Evolutionary conservation across 768 basidiomycete genomes (phyloP).

Genomic region (Pholiota microspora): DNA sequence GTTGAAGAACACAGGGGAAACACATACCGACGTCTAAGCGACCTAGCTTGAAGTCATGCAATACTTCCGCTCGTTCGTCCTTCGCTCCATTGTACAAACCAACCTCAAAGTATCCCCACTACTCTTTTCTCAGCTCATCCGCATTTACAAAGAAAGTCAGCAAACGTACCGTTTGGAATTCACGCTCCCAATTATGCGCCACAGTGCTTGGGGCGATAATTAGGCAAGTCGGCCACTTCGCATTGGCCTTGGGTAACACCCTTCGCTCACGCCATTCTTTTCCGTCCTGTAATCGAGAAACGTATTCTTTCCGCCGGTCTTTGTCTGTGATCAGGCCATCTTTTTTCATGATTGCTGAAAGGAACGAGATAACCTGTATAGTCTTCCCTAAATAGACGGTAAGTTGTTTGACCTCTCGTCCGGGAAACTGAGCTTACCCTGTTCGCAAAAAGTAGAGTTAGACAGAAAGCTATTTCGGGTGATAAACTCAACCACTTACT

Average conservation of each 20-base stretch:
- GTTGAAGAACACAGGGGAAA: background rate
- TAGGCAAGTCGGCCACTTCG: constrained; percentile 82
- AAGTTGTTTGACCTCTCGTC: constrained; percentile 2
- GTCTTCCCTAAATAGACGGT: constrained; percentile 78
- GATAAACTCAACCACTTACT: constrained; percentile 30
- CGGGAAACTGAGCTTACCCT: constrained; percentile 7
- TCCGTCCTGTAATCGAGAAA: constrained; percentile 65
- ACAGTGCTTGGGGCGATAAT: constrained; percentile 88
- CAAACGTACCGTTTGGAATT: constrained; percentile 68
- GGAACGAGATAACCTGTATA: constrained; percentile 86
- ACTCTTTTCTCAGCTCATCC: constrained; percentile 2
- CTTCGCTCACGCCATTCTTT: constrained; percentile 49
- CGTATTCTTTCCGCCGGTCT: constrained; percentile 62
- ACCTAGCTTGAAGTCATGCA: constrained; percentile 77
- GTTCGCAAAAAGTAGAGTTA: background rate
- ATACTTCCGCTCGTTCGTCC: constrained; percentile 51
- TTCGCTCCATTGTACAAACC: constrained; percentile 61
- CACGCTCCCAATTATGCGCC: constrained; percentile 85
- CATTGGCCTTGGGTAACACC: constrained; percentile 62
- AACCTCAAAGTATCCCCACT: constrained; percentile 97
- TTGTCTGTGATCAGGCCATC: constrained; percentile 60
- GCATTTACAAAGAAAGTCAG: background rate
- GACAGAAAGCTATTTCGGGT: background rate
- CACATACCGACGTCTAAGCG: constrained; percentile 79
- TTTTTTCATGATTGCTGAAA: constrained; percentile 92